A percentile compares a stretch with the other conserved stretches of the same genome.
Conservation (phyloP, 1,284 basidiomycete genomes). For the Marasmius sp. region DNA sequence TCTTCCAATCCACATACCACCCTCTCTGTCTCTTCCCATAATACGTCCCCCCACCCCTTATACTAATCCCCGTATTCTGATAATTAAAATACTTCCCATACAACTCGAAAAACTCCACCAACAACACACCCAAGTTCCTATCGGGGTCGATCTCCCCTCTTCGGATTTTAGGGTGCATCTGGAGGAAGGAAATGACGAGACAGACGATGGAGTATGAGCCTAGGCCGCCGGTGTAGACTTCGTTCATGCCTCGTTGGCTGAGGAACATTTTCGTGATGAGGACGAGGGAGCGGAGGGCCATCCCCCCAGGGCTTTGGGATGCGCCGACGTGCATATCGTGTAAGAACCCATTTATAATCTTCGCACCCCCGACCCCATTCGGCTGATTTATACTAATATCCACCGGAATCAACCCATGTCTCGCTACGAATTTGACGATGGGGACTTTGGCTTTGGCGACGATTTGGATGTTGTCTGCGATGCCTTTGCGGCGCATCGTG, state of each 20-base stretch:
- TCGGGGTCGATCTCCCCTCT: conserved; percentile 84
- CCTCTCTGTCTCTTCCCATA: conserved; percentile 79
- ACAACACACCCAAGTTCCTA: conserved; percentile 86
- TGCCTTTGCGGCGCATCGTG: conserved; percentile 59
- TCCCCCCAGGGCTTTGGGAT: too few species aligned
- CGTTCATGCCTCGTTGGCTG: conserved; percentile 91
- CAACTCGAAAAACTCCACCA: conserved; percentile 96
- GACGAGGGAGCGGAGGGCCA: conserved; percentile 77
- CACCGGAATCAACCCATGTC: conserved; percentile 70
- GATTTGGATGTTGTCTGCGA: conserved; percentile 70
- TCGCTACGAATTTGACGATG: conserved; percentile 90
- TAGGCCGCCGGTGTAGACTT: conserved; percentile 93
- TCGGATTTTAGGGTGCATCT: conserved; percentile 96
- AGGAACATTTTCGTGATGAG: conserved; percentile 91
- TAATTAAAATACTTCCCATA: conserved; percentile 95
- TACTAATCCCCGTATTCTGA: conserved; percentile 85
- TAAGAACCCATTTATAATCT: conserved; percentile 83
- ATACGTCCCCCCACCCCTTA: conserved; percentile 84
- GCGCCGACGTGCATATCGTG: conserved; percentile 46
- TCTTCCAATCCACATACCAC: conserved; percentile 68
- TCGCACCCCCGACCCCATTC: conserved; percentile 81
- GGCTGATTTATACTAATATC: conserved; percentile 90
- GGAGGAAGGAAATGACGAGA: conserved; percentile 89
- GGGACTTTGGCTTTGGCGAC: conserved; percentile 91
- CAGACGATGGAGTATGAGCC: conserved; percentile 96